Percentiles rank a stretch among this genome's conserved stretches.
These are phyloP conservation scores for Pseudogymnoascus sp. DNA, from an alignment of 2,329 filamentous ascomycete genomes.

Conservation along the genomic window DNA sequence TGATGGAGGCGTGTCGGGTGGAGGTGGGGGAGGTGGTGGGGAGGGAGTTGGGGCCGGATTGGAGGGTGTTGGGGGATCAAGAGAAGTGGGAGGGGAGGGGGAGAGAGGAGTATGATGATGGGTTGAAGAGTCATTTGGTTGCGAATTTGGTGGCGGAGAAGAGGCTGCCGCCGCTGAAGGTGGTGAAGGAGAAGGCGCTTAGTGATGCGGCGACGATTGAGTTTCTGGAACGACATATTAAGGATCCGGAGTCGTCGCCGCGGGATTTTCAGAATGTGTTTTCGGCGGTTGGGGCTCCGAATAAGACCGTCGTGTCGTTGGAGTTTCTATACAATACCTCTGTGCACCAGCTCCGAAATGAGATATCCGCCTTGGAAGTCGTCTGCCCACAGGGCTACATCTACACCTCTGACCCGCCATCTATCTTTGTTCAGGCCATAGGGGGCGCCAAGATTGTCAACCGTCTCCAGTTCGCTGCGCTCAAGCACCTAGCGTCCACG, in stretches of 20 bases:
- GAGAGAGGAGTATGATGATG: conserved; percentile 17
- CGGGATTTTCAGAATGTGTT: not conserved
- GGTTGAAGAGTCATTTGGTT: conserved; percentile 18
- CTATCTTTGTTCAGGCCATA: conserved; percentile 21
- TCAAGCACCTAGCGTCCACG: conserved; percentile 13
- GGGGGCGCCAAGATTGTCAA: conserved; percentile 17
- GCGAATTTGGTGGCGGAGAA: conserved; percentile 14
- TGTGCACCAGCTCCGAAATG: conserved; percentile 20
- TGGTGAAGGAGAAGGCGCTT: conserved; percentile 3
- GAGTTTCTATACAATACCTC: conserved; percentile 21
- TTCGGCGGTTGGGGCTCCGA: not conserved
- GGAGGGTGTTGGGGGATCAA: conserved; percentile 11
- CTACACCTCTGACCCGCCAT: conserved; percentile 22
- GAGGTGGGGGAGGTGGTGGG: conserved; percentile 11
- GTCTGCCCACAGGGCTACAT: conserved; percentile 22
- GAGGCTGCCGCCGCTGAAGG: conserved; percentile 13
- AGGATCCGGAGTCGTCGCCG: not conserved
- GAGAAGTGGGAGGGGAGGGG: conserved; percentile 16
- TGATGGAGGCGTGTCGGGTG: conserved; percentile 19
- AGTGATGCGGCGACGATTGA: conserved; percentile 3
- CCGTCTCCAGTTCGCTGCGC: conserved; percentile 16
- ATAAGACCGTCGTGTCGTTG: conserved; percentile 15
- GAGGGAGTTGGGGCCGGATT: conserved; percentile 11
- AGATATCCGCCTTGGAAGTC: conserved; percentile 21
- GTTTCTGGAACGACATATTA: conserved; percentile 13